Percentiles rank a stretch among this genome's conserved stretches.
These are phyloP conservation scores for Hericium erinaceus DNA, from an alignment of 768 basidiomycete species.

Conservation along the genomic window DNA sequence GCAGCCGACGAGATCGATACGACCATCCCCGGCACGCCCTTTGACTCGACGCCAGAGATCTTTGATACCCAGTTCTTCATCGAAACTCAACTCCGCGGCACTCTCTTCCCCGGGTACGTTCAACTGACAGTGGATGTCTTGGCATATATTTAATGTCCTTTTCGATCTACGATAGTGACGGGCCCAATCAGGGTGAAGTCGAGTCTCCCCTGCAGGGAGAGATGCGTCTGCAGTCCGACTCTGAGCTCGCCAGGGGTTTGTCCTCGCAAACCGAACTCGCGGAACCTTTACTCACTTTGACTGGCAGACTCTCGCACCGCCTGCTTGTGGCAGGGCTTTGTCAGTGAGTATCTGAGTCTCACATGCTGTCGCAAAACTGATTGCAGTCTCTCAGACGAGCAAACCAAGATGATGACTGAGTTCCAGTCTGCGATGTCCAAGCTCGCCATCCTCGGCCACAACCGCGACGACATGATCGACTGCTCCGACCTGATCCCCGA, in stretches of 20 bases:
- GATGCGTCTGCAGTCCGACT: constrained; percentile 38
- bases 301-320: constrained; percentile 31
- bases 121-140: neutral
- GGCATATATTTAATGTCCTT: neutral
- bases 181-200: constrained; percentile 29
- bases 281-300: neutral
- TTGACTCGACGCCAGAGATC: constrained; percentile 35
- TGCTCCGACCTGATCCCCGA: constrained; percentile 37
- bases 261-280: neutral
- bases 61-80: constrained; percentile 40
- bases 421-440: constrained; percentile 23
- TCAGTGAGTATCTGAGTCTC: constrained; percentile 5
- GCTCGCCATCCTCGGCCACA: constrained; percentile 23
- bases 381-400: constrained; percentile 14
- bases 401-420: constrained; percentile 17
- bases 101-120: constrained; percentile 28
- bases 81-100: constrained; percentile 35
- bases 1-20: constrained; percentile 17
- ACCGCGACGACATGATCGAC: constrained; percentile 24
- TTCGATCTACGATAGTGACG: constrained; percentile 23
- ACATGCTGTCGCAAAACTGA: neutral
- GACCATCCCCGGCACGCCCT: constrained; percentile 26
- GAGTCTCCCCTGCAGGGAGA: constrained; percentile 31
- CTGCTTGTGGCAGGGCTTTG: constrained; percentile 39
- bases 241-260: constrained; percentile 14